Base-by-base conservation (phyloP, 2,329 filamentous ascomycete genomes). In the Fusarium anguioides region DNA sequence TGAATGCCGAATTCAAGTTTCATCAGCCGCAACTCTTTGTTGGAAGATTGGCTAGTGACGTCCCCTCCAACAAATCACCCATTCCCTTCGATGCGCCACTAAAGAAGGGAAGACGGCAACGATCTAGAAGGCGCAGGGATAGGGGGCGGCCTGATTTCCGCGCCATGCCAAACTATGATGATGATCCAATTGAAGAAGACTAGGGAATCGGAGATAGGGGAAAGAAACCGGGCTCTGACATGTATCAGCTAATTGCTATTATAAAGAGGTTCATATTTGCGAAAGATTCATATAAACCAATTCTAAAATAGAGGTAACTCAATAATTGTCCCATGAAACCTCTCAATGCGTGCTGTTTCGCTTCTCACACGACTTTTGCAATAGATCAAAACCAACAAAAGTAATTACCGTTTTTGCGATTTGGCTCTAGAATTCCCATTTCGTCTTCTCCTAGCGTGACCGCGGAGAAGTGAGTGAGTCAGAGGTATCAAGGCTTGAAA, bases 151-250 rank as follows among this genome's bases (percentile, higher is more conserved):
- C 75, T 18, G 73, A 78, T 51, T 75, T 79, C 53, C 72, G 77
- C 48, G 54, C 73, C 18, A 66, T 78, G 64, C 76, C 77, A 15
- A 66, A 75, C 55, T 72, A 76, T 49, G 62, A 75, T 15, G 74
- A 65, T 18, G 77, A 79, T 56, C 76, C 76, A 41, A 78, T 79
- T 48, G 77, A 78, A 29, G 74, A 69, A 41, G 61, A 60, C 37
- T 66, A 41, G 26, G 35, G 47, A n/a, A 23, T 57, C 31, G 64
- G 51, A 46, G 33, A 57, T 58, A 52, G 41, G 29, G 40, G 23
- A 42, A 21, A 26, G 17, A 27, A 50, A 20, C 24, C 27, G 18
- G 35, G 14, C 18, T 29, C 35, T 41, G n/a, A n/a, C n/a, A n/a
- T n/a, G n/a, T 18, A 42, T 42, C 47, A 42, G 35, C 47, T 24